Percentiles rank a stretch among this genome's conserved stretches.
These are phyloP conservation scores for Alternaria postmessia DNA, from an alignment of 2,329 filamentous ascomycete species.

Conservation along the genomic window DNA sequence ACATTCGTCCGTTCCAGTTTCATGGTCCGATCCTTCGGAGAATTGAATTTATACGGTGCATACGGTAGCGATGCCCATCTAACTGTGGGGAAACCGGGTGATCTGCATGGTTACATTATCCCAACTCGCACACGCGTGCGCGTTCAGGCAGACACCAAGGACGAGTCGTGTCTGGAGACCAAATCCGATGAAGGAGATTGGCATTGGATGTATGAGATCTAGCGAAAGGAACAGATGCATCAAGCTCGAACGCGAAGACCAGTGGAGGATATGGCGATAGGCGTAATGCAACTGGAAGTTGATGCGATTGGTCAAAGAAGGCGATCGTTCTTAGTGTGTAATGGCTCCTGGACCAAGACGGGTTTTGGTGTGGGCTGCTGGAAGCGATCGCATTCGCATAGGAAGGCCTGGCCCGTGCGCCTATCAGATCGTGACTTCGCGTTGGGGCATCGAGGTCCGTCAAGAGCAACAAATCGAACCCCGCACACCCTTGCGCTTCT, in stretches of 20 bases:
- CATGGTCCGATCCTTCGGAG: not conserved
- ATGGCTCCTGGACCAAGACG: not conserved
- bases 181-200: not conserved
- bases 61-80: not conserved
- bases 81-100: not conserved
- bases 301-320: not conserved
- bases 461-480: not conserved
- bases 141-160: not conserved
- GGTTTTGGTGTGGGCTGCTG: not conserved
- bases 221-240: not conserved
- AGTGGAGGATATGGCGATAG: not conserved
- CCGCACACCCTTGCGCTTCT: not conserved
- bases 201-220: not conserved
- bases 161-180: not conserved
- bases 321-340: not conserved
- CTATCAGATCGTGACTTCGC: constrained; percentile 24
- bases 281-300: not conserved
- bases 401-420: constrained; percentile 9
- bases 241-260: not conserved
- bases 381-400: constrained; percentile 4
- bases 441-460: constrained; percentile 11
- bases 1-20: not conserved
- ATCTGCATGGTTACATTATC: not conserved
- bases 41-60: constrained; percentile 1
- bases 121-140: not conserved